Evolutionary conservation across 768 basidiomycete genomes (phyloP).

Genomic region (Termitomyces sp.): DNA sequence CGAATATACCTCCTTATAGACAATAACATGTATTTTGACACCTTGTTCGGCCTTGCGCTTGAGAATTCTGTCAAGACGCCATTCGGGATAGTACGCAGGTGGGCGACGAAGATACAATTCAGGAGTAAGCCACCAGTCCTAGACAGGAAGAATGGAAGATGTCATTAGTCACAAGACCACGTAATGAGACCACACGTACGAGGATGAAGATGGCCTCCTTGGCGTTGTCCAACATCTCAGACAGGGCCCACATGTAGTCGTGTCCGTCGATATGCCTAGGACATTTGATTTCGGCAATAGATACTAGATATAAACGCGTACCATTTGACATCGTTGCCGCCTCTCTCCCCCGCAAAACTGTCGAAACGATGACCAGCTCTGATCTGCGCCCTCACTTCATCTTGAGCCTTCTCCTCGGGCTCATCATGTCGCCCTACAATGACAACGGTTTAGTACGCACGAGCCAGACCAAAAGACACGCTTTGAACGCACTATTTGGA

Average conservation of each 20-base stretch:
- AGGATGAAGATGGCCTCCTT: conserved; percentile 85
- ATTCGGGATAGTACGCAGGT: conserved; percentile 78
- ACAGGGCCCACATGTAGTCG: conserved; percentile 94
- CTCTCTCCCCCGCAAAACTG: conserved; percentile 74
- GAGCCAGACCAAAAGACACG: neutral
- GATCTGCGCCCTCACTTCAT: conserved; percentile 71
- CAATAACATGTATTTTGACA: conserved; percentile 85
- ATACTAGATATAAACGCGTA: conserved; percentile 18
- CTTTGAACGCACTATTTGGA: conserved; percentile 37
- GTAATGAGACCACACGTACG: conserved; percentile 30
- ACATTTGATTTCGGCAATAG: neutral
- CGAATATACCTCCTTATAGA: conserved; percentile 82
- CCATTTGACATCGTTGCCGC: conserved; percentile 80
- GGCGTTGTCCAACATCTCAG: conserved; percentile 81
- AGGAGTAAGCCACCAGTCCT: conserved; percentile 95
- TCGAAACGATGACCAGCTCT: conserved; percentile 75
- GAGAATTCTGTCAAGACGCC: conserved; percentile 82
- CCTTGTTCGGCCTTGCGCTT: conserved; percentile 88
- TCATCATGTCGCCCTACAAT: conserved; percentile 37
- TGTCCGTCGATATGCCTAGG: conserved; percentile 87
- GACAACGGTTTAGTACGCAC: neutral
- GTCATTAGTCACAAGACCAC: neutral
- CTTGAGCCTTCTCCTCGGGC: conserved; percentile 64
- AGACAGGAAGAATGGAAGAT: neutral
- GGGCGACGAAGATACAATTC: conserved; percentile 94